Conservation (phyloP, 2,329 filamentous ascomycete genomes). For the Nigrospora sphaerica region DNA sequence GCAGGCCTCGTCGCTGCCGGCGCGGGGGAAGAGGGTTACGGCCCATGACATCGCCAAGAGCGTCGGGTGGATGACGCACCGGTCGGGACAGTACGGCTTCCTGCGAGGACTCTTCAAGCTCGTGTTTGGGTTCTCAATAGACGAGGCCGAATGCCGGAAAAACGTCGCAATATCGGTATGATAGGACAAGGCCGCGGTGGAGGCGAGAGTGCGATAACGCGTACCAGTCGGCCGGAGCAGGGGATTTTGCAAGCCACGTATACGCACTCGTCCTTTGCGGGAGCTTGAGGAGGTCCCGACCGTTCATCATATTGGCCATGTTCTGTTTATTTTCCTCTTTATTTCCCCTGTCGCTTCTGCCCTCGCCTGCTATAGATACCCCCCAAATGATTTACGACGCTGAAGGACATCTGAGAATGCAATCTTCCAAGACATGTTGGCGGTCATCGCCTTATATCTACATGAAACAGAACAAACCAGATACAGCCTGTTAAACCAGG, state of each 20-base stretch:
- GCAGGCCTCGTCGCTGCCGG: constrained; percentile 44
- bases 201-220: neutral
- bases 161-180: constrained; percentile 54
- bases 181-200: neutral
- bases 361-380: constrained; percentile 1
- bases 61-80: constrained; percentile 67
- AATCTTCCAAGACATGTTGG: too few species aligned
- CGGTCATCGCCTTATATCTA: too few species aligned
- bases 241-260: neutral
- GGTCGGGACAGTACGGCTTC: constrained; percentile 67
- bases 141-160: constrained; percentile 66
- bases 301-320: neutral
- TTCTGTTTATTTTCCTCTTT: neutral
- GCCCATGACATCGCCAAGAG: constrained; percentile 76
- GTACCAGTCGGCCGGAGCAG: neutral
- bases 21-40: constrained; percentile 49
- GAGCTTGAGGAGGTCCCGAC: neutral
- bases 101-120: constrained; percentile 74
- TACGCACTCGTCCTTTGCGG: neutral
- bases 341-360: neutral
- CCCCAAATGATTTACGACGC: neutral
- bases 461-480: too few species aligned
- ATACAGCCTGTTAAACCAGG: too few species aligned
- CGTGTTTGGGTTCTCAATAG: constrained; percentile 77
- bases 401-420: neutral